Evolutionary conservation across 805 yeast genomes (phyloP), one percentile per base, ranked within the genome.

Genomic region (Yarrowia deformans): DNA sequence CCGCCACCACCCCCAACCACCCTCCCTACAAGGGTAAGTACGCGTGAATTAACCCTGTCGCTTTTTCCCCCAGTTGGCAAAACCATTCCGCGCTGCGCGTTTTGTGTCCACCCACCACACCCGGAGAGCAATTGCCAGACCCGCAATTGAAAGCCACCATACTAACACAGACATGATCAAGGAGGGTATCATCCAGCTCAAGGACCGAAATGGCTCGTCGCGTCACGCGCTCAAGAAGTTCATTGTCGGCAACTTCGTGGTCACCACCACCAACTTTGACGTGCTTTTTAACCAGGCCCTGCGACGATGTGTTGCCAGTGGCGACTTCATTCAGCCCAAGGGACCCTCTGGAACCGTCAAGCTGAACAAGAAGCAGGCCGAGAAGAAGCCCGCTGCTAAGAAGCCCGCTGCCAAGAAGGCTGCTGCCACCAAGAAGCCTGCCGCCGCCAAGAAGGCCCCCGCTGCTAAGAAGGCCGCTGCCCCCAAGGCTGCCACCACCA

Each of bases 321-420:
- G 90, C 60, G 89, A 85, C 67, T 90, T 91, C 73, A 77, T 84
- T 56, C 97, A 90, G 81, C 97, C 97, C 77, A 91, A 91, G 81
- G 97, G 97, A 60, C 89, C 97, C 19, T 88, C 96, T 13, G 97
- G 97, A 63, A 91, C 97, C 58, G 86, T 91, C 72, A 90, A 91
- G 80, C 78, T 89, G 71, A 83, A 81, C 76, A 86, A 85, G 81
- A 78, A 81, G 74, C 78, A 77, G 74, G 77, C 78, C 54, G 63
- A 56, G 63, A 81, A 81, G 76, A 78, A 75, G 71, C 73, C 80
- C 12, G 78, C 77, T 43, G 71, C 77, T 18, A 72, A 78, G 63
- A 71, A 71, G 68, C 48, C 68, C 39, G 39, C 35, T 5, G 39
- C 68, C 13, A 49, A 63, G 68, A 63, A 63, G 68, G 68, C 56